These are phyloP conservation scores for Colletotrichum sansevieriae DNA, from an alignment of 2,329 filamentous ascomycete genomes.

Conservation along the genomic window DNA sequence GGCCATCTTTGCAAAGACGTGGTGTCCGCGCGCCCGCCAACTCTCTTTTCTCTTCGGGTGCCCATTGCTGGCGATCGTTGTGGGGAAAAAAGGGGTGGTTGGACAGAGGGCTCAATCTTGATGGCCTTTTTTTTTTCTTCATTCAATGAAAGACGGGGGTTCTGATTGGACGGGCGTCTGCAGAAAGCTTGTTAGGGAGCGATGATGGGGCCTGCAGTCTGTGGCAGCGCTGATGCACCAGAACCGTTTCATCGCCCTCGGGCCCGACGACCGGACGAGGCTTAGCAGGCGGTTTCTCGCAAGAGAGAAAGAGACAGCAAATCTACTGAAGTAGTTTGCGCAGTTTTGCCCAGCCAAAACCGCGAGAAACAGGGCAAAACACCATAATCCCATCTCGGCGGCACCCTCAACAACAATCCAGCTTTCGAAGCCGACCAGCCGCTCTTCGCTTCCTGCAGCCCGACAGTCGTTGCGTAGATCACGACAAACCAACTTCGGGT, in stretches of 20 bases:
- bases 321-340: neutral
- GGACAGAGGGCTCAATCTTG: constrained; percentile 11
- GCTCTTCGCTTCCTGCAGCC: constrained; percentile 2
- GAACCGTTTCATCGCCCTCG: constrained; percentile 37
- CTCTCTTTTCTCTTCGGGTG: neutral
- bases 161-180: neutral
- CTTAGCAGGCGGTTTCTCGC: neutral
- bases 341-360: neutral
- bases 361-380: constrained; percentile 8
- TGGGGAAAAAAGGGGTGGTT: constrained; percentile 25
- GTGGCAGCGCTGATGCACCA: constrained; percentile 41
- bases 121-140: neutral
- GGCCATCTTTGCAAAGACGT: neutral
- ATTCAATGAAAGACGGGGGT: no score
- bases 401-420: neutral
- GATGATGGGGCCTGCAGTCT: constrained; percentile 10
- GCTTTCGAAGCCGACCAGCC: constrained; percentile 2
- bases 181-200: constrained; percentile 23
- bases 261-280: constrained; percentile 28
- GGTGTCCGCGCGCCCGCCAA: neutral
- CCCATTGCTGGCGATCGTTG: neutral
- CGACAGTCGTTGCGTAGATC: no score
- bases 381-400: neutral
- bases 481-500: no score
- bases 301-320: neutral